Conservation (phyloP, 2,329 filamentous ascomycete species). For the Aspergillus udagawae region DNA sequence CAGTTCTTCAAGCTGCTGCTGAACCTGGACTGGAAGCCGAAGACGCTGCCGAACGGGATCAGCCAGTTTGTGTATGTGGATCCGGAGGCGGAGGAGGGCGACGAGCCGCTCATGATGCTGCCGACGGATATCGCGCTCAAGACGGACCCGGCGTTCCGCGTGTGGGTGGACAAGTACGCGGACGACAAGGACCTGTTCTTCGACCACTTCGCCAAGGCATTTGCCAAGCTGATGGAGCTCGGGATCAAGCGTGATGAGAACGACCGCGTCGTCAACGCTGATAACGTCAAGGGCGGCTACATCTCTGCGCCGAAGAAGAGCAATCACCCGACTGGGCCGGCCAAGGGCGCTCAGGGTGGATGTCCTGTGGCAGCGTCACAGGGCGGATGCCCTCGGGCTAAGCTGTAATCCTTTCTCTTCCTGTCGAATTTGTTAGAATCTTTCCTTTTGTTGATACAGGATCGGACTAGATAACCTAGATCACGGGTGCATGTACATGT, state of each 20-base stretch:
- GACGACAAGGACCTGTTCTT: slow-evolving; percentile 61
- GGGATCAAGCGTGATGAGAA: slow-evolving; percentile 54
- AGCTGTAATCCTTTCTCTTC: slow-evolving; percentile 13
- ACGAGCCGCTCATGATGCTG: slow-evolving; percentile 62
- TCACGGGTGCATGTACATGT: neutral
- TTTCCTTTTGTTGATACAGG: slow-evolving; percentile 6
- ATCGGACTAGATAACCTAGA: slow-evolving; percentile 2
- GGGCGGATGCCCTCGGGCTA: slow-evolving; percentile 18
- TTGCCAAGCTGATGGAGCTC: slow-evolving; percentile 59
- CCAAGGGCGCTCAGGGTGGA: slow-evolving; percentile 9
- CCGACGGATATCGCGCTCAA: slow-evolving; percentile 60
- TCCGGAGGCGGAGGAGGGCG: slow-evolving; percentile 47
- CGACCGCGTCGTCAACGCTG: slow-evolving; percentile 53
- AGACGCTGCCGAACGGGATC: slow-evolving; percentile 50
- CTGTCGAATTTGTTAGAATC: neutral
- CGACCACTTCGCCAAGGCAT: slow-evolving; percentile 55
- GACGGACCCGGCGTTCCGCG: slow-evolving; percentile 50
- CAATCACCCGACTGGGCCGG: slow-evolving; percentile 26
- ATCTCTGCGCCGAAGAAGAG: slow-evolving; percentile 56
- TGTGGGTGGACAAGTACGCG: slow-evolving; percentile 58
- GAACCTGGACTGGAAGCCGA: slow-evolving; percentile 52
- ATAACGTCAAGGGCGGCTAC: slow-evolving; percentile 57
- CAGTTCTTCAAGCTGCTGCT: slow-evolving; percentile 55
- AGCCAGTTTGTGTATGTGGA: slow-evolving; percentile 59
- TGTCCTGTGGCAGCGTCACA: neutral